Evolutionary conservation across 2,329 filamentous ascomycete genomes (phyloP), one percentile per base, ranked within the genome.

Genomic region (Pseudopithomyces maydicus): DNA sequence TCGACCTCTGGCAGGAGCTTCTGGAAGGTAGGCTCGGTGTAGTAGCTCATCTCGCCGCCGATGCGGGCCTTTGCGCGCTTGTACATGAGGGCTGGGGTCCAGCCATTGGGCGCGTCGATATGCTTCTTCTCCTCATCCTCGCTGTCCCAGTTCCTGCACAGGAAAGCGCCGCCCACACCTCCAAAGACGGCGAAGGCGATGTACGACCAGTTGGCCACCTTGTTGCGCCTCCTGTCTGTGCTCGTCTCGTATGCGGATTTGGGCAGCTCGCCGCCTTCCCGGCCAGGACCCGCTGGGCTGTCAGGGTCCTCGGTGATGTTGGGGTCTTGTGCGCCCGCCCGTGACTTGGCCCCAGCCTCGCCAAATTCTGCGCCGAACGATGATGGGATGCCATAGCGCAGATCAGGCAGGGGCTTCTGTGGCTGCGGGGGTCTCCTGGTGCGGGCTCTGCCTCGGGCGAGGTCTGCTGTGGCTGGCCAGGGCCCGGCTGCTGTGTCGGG

Each of bases 371-470:
- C 88, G 55, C 89, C 90, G 54, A 97, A 84, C 1, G 93, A 97
- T 1, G 93, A 97, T 0, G 94, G 94, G 61, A 98, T 96, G 62
- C 94, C 94, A 71, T 94, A 89, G n/a, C 92, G 95, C 43, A 98
- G 83, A 73, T 98, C 93, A 52, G 94, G 94, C 12, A 97, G 85
- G 52, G 91, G 88, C 68, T 88, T 84, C 15, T 71, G 73, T 51
- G 85, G 81, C 22, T 86, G 81, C 64, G 49, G 71, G 67, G 50
- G 80, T 77, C 42, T 80, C n/a, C 76, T 53, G 78, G 68, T 48
- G 74, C 68, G 57, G 77, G 64, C 38, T 74, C 68, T 23, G 73
- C 77, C 64, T 36, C 62, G 23, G 22, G 19, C 3, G 19, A 2
- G 15, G 15, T 15, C 2, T 8, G 2, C 4, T 41, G 14, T 6